Percentiles rank a stretch among this genome's conserved stretches.
Evolutionary conservation across 1,284 basidiomycete genomes (phyloP).

Genomic region (Termitomyces sp.): DNA sequence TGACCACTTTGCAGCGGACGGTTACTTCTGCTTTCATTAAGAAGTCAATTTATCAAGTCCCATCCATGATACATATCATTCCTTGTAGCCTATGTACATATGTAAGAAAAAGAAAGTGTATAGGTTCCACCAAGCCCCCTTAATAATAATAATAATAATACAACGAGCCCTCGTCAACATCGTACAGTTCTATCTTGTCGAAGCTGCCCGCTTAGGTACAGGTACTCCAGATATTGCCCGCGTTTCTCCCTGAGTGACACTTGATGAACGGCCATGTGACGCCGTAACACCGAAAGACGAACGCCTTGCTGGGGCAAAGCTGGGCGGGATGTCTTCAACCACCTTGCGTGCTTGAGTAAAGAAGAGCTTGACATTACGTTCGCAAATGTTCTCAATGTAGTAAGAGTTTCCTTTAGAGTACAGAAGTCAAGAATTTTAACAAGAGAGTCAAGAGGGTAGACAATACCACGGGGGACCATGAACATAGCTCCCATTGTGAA

Average conservation of each 20-base stretch:
- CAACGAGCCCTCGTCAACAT: not conserved
- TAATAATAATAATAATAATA: not conserved
- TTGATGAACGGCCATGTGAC: slow-evolving; percentile 12
- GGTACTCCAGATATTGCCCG: slow-evolving; percentile 12
- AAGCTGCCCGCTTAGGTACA: slow-evolving; percentile 11
- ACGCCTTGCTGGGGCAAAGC: slow-evolving; percentile 11
- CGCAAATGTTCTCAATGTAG: slow-evolving; percentile 81
- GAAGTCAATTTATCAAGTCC: too few species aligned
- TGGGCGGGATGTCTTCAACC: slow-evolving; percentile 5
- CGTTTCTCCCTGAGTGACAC: slow-evolving; percentile 4
- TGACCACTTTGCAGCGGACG: too few species aligned
- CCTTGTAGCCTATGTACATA: too few species aligned
- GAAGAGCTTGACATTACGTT: slow-evolving; percentile 79
- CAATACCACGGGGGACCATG: slow-evolving; percentile 82
- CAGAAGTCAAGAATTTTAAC: not conserved
- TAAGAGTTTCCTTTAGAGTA: slow-evolving; percentile 76
- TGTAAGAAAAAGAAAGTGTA: too few species aligned
- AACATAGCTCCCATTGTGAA: slow-evolving; percentile 86
- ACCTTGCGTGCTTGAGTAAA: slow-evolving; percentile 91
- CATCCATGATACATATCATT: too few species aligned
- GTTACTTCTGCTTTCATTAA: too few species aligned
- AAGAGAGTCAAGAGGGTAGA: not conserved
- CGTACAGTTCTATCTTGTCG: not conserved
- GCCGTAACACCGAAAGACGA: slow-evolving; percentile 7
- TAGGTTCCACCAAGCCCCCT: not conserved